These are phyloP conservation scores for Cercophora sp. DNA, from an alignment of 495 filamentous ascomycete genomes.

Conservation along the genomic window DNA sequence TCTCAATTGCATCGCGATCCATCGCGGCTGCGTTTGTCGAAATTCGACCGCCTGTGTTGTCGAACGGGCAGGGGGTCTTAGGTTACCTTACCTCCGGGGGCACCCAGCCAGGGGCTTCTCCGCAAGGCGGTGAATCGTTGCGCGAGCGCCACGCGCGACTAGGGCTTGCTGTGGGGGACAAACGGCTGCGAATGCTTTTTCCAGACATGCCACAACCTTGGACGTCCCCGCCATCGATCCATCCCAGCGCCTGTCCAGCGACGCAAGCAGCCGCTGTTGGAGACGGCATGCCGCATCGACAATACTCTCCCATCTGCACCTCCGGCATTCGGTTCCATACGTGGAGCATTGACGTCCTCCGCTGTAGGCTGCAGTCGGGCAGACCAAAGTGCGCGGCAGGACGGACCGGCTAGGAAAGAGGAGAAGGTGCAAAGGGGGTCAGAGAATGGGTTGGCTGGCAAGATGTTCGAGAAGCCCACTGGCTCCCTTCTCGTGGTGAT, in stretches of 20 bases:
- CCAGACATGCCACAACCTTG: conserved; percentile 7
- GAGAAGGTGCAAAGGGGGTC: too few species aligned
- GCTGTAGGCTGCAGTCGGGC: background rate
- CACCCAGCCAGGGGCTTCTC: background rate
- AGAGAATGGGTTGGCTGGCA: too few species aligned
- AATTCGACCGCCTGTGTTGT: background rate
- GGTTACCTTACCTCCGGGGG: conserved; percentile 1
- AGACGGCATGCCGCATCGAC: background rate
- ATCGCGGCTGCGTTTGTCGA: background rate
- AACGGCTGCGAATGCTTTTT: conserved; percentile 21
- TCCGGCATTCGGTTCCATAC: background rate
- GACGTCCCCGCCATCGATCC: conserved; percentile 2
- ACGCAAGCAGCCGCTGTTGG: conserved; percentile 7
- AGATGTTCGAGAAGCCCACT: conserved; percentile 2
- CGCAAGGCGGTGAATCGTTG: conserved; percentile 5
- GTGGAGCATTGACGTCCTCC: conserved; percentile 2
- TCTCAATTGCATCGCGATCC: background rate
- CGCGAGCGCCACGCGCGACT: conserved; percentile 17
- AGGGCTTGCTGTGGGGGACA: conserved; percentile 8
- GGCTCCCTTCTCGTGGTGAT: background rate
- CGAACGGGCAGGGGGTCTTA: too few species aligned
- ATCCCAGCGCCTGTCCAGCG: background rate
- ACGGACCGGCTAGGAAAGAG: background rate
- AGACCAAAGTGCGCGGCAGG: background rate
- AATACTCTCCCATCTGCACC: background rate